Percentiles rank a stretch among this genome's conserved stretches.
Evolutionary conservation across 164 flowering plant species (phyloP).

Genomic region (Saururus chinensis): DNA sequence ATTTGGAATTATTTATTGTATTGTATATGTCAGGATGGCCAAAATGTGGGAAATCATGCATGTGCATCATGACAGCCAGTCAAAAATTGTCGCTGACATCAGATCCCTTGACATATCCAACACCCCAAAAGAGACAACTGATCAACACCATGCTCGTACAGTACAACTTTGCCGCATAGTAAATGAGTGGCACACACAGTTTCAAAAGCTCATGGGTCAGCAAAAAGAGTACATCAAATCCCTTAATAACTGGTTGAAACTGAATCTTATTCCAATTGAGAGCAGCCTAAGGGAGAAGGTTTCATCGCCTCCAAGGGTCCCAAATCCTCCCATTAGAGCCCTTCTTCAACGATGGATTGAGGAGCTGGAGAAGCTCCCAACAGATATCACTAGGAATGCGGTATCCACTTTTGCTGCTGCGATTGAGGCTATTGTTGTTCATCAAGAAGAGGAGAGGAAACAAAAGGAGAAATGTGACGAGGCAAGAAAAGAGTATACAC

Average conservation of each 20-base stretch:
- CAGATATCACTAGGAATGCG: conserved; percentile 55
- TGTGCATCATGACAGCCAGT: conserved; percentile 50
- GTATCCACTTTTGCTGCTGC: conserved; percentile 61
- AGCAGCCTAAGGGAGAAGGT: conserved; percentile 68
- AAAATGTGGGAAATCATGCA: conserved; percentile 76
- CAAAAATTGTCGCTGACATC: conserved; percentile 37
- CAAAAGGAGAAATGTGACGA: conserved; percentile 67
- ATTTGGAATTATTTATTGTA: not conserved
- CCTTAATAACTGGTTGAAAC: conserved; percentile 66
- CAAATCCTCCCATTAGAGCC: conserved; percentile 52
- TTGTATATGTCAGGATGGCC: conserved; percentile 44
- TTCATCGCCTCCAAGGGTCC: conserved; percentile 55
- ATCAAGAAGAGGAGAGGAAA: conserved; percentile 72
- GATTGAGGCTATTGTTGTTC: conserved; percentile 41
- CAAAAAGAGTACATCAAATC: conserved; percentile 59
- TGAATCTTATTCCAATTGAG: conserved; percentile 77
- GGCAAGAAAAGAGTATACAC: conserved; percentile 39
- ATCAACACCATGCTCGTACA: conserved; percentile 54
- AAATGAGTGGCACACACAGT: conserved; percentile 46
- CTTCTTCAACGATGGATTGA: conserved; percentile 69
- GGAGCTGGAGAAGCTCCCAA: conserved; percentile 61
- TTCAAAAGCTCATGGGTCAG: conserved; percentile 45
- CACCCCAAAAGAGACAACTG: conserved; percentile 49
- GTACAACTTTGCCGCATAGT: conserved; percentile 31
- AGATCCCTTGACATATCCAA: conserved; percentile 43